Conservation (phyloP, 495 filamentous ascomycete genomes). For the Annulohypoxylon bovei region DNA sequence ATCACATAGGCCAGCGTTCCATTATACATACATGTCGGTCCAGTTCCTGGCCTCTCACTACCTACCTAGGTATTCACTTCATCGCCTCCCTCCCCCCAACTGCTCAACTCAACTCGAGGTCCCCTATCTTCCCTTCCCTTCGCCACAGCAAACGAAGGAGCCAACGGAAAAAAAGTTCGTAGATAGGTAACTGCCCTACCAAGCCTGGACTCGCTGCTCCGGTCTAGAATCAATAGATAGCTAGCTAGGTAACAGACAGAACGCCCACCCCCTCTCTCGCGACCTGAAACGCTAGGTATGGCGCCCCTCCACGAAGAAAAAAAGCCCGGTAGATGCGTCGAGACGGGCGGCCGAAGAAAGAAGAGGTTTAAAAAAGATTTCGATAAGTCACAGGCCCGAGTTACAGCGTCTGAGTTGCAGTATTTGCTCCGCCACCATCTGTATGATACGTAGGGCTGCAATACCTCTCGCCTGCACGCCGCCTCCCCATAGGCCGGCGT, state of each 20-base stretch:
- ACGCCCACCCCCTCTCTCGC: neutral
- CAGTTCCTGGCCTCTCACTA: neutral
- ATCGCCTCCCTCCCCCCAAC: neutral
- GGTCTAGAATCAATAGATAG: neutral
- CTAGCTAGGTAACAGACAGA: neutral
- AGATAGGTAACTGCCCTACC: neutral
- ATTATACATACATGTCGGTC: neutral
- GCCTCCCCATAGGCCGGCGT: neutral
- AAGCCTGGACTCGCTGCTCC: neutral
- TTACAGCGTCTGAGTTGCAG: neutral
- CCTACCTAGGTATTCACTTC: neutral
- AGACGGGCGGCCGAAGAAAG: neutral
- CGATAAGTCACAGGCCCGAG: neutral
- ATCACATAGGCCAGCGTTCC: neutral
- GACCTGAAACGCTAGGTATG: neutral
- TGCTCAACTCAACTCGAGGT: neutral
- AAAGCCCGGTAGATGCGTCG: neutral
- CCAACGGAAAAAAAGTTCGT: neutral
- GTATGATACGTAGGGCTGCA: neutral
- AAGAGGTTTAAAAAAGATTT: neutral
- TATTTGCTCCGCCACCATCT: neutral
- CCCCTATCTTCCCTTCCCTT: neutral
- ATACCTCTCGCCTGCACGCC: neutral
- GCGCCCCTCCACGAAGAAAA: neutral
- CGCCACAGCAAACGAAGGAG: neutral